Percentiles rank a stretch among this genome's conserved stretches.
Conservation (phyloP, 1,284 basidiomycete genomes). For the Trametes polyzona region DNA sequence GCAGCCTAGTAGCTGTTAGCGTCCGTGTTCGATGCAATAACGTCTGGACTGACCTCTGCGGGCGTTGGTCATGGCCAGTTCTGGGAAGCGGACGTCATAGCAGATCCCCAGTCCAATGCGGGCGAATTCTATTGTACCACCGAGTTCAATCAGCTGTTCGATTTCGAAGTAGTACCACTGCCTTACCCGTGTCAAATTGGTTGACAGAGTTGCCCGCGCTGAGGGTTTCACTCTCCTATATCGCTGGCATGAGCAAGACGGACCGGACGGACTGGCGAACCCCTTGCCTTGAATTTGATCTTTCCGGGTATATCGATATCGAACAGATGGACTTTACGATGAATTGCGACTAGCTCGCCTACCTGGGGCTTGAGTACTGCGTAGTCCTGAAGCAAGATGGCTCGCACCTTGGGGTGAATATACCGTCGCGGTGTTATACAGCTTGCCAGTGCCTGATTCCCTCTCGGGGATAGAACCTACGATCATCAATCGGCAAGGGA, state of each 20-base stretch:
- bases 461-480: constrained; percentile 90
- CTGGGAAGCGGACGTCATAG: constrained; percentile 94
- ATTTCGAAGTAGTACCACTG: background rate
- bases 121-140: constrained; percentile 77
- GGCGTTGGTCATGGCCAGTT: constrained; percentile 91
- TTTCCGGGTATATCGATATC: constrained; percentile 98
- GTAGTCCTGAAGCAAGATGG: background rate
- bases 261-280: background rate
- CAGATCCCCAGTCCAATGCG: constrained; percentile 92
- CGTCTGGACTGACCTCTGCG: constrained; percentile 63
- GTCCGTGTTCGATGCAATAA: background rate
- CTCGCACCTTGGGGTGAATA: constrained; percentile 84
- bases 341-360: constrained; percentile 87
- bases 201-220: constrained; percentile 80
- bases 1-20: constrained; percentile 61
- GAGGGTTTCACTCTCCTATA: constrained; percentile 91
- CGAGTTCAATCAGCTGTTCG: background rate
- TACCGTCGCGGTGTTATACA: constrained; percentile 95
- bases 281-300: constrained; percentile 88
- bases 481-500: background rate
- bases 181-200: constrained; percentile 85
- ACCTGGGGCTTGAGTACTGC: background rate
- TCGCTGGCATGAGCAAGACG: background rate
- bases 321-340: constrained; percentile 96
- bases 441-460: constrained; percentile 60